phyloP scores from a whole-genome alignment of 2,329 filamentous ascomycete genomes.

The Aureobasidium sp. region DNA sequence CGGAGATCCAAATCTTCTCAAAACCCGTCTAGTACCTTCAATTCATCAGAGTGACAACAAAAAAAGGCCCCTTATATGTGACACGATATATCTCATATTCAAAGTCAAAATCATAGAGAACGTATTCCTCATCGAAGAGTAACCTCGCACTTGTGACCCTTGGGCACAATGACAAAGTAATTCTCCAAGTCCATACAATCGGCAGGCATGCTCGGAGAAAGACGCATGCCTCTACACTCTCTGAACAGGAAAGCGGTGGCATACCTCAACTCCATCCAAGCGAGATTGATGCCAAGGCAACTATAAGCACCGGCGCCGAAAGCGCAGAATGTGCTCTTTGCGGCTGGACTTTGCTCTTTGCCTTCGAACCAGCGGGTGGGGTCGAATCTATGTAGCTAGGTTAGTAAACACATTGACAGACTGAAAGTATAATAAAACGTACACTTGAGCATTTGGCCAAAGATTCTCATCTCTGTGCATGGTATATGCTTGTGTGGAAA shows the following conservation, averaged over 20 bases:
- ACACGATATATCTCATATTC: no score
- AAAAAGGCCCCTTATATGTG: no score
- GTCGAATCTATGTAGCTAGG: slow-evolving; percentile 26
- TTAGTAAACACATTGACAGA: neutral
- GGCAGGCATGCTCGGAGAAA: slow-evolving; percentile 28
- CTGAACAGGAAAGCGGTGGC: slow-evolving; percentile 48
- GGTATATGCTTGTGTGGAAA: slow-evolving; percentile 35
- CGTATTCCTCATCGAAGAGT: slow-evolving; percentile 19
- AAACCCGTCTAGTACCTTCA: no score
- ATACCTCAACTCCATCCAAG: slow-evolving; percentile 50
- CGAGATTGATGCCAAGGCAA: slow-evolving; percentile 64
- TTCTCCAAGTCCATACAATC: slow-evolving; percentile 39
- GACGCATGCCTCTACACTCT: slow-evolving; percentile 32
- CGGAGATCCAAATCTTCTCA: no score
- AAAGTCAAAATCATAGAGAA: neutral
- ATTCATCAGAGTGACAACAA: no score
- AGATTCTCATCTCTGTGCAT: slow-evolving; percentile 30
- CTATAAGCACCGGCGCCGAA: slow-evolving; percentile 63
- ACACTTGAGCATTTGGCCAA: slow-evolving; percentile 21
- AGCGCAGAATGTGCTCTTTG: slow-evolving; percentile 55
- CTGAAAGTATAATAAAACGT: neutral
- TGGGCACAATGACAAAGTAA: slow-evolving; percentile 39
- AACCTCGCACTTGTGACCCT: slow-evolving; percentile 38
- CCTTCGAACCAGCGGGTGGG: slow-evolving; percentile 29
- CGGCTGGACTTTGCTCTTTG: slow-evolving; percentile 23